phyloP scores from a whole-genome alignment of 345 rosid species.

The Theobroma cacao region DNA sequence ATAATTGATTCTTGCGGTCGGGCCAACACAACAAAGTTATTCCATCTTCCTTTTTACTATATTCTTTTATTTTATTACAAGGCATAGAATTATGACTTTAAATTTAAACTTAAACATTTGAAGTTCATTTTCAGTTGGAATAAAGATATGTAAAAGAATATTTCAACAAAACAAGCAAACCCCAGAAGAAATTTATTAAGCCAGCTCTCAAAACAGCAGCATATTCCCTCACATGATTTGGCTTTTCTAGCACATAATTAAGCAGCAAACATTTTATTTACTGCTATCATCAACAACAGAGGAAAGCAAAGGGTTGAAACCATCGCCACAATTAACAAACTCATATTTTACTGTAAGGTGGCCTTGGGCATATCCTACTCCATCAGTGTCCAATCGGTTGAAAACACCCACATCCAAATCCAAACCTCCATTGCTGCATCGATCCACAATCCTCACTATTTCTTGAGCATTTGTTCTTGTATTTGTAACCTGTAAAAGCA shows the following conservation, averaged over 20 bases:
- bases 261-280: neutral
- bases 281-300: neutral
- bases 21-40: too few species aligned
- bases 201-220: too few species aligned
- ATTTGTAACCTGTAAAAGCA: constrained; percentile 7
- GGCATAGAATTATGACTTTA: too few species aligned
- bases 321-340: constrained; percentile 7
- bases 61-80: too few species aligned
- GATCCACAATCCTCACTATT: constrained; percentile 16
- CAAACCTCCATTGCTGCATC: constrained; percentile 16
- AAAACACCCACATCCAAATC: constrained; percentile 17
- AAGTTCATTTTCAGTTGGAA: too few species aligned
- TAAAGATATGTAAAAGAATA: too few species aligned
- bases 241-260: neutral
- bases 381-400: constrained; percentile 15
- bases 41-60: too few species aligned
- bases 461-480: constrained; percentile 13
- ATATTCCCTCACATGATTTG: neutral
- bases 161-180: too few species aligned
- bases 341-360: constrained; percentile 18
- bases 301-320: neutral
- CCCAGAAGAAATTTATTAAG: too few species aligned
- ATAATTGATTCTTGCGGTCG: too few species aligned
- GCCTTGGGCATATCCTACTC: constrained; percentile 19
- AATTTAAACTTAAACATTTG: too few species aligned